Conservation (phyloP, 73 alveolate genomes). For the Symbiodinium pilosum region DNA sequence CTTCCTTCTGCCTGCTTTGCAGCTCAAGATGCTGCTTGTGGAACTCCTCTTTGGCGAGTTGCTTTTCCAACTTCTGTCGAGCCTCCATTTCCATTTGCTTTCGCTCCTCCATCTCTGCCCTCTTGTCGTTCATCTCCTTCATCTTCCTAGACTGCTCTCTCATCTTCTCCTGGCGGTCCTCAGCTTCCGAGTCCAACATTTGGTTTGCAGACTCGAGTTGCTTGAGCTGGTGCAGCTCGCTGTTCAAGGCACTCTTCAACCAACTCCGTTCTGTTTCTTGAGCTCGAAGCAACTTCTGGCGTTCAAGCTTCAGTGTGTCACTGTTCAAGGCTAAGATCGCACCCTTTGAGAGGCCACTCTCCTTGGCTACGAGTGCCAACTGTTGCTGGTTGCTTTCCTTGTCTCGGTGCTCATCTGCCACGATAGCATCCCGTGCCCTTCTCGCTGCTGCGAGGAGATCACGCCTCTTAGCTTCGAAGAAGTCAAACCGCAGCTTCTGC, state of each 20-base stretch:
- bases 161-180: conserved; percentile 42
- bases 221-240: conserved; percentile 72
- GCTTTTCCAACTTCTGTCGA: conserved; percentile 85
- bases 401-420: conserved; percentile 13
- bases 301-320: conserved; percentile 87
- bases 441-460: conserved; percentile 78
- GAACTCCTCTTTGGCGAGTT: conserved; percentile 88
- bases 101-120: conserved; percentile 83
- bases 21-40: conserved; percentile 84
- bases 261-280: conserved; percentile 74
- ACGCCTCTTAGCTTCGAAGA: conserved; percentile 80
- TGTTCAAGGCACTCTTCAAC: conserved; percentile 54
- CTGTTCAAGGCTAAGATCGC: conserved; percentile 67
- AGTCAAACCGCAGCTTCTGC: conserved; percentile 63
- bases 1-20: conserved; percentile 72
- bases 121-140: conserved; percentile 88
- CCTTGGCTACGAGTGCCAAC: conserved; percentile 73
- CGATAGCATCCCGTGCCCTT: conserved; percentile 31
- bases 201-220: conserved; percentile 62
- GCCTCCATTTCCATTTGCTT: conserved; percentile 88
- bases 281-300: conserved; percentile 75
- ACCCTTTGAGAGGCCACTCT: conserved; percentile 73
- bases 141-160: conserved; percentile 86
- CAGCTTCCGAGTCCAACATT: conserved; percentile 45
- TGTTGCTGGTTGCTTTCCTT: conserved; percentile 46